These are phyloP conservation scores for Themeda triandra DNA, from an alignment of 176 grass and related monocot species.

Conservation along the genomic window DNA sequence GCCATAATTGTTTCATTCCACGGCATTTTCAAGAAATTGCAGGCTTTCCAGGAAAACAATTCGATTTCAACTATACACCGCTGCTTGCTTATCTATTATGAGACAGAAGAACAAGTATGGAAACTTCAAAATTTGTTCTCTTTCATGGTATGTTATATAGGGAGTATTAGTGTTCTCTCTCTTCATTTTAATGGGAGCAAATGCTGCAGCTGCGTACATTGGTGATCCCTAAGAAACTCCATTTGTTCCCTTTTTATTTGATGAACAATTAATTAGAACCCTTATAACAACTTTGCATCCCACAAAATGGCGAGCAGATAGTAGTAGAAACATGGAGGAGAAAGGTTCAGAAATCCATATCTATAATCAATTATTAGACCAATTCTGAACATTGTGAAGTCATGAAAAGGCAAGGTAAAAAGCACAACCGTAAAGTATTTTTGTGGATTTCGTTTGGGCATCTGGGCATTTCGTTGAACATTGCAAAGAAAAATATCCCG, in stretches of 20 bases:
- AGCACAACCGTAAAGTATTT: neutral
- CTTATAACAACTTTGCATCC: neutral
- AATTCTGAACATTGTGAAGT: neutral
- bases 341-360: neutral
- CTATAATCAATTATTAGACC: neutral
- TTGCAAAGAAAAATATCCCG: neutral
- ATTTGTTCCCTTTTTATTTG: neutral
- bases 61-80: neutral
- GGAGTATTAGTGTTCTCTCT: neutral
- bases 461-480: neutral
- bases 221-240: no score
- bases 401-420: neutral
- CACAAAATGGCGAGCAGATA: neutral
- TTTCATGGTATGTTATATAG: neutral
- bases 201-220: neutral
- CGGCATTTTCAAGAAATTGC: neutral
- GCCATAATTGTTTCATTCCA: neutral
- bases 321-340: neutral
- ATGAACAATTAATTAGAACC: neutral
- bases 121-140: slow-evolving; percentile 10
- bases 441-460: neutral
- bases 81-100: neutral
- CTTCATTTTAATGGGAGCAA: neutral
- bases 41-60: neutral
- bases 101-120: neutral